Base-by-base conservation (phyloP, 2,329 filamentous ascomycete genomes). In the Neospermospora avenae region DNA sequence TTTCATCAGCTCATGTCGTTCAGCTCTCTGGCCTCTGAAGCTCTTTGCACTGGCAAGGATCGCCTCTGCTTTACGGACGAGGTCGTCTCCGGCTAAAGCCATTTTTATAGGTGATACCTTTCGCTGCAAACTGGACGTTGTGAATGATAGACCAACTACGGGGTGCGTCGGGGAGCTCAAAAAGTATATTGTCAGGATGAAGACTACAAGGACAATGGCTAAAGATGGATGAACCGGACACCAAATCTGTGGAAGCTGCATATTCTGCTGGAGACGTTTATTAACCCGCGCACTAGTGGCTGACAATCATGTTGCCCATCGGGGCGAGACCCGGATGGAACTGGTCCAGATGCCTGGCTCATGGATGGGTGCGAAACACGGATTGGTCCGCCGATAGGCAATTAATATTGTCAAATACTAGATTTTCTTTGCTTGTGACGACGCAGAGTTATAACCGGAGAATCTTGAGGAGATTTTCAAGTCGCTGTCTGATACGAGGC, bases 1-100 rank as follows among this genome's bases (percentile, higher is more conserved):
- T 52, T 63, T 61, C 54, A 65, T 31, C 13, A 66, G 55, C 14
- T 41, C 54, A 39, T 58, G 54, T n/a, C 60, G 63, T 34, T 56
- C 42, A n/a, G 46, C 34, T 7, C 49, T 46, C 11, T 63, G 55
- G 6, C 61, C 63, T 45, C 62, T 54, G 35, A 59, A 63, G 14
- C 54, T 56, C 39, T 65, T 66, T 35, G 54, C 54, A 48, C 42
- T 48, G 20, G 54, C 54, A 35, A 56, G 42, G 39, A 56, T 56
- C 10, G 54, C 42, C 35, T 56, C 54, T 20, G 54, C 54, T 39
- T 48, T 37, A n/a, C 31, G n/a, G 54, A 56, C 25, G 42, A 56
- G 46, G 20, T 56, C 42, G 35, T 48, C 54, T 5, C 11, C 11
- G 7, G 37, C 28, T 37, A 42, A 56, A 34, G 42, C 54, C 54